Evolutionary conservation across 1,284 basidiomycete species (phyloP), one percentile per base, ranked within the genome.

Genomic region (Rhodotorula mucilaginosa): DNA sequence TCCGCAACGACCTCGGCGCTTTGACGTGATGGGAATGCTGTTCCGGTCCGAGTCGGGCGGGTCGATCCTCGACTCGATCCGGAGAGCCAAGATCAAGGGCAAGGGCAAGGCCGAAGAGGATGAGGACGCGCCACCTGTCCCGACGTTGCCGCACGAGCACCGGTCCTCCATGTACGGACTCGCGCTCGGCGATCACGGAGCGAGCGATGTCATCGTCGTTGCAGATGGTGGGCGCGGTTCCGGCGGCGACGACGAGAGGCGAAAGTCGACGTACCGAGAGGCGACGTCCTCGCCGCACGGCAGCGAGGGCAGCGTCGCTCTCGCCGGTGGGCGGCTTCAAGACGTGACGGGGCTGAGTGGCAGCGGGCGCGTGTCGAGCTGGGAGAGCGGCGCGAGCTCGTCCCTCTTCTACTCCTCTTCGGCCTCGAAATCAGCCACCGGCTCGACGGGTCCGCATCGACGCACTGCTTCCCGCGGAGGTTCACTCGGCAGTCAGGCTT

Each of bases 391-490:
- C 18, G 73, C 70, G n/a, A 72, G 69, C 29, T 76, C 74, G 21
- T 74, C 71, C 21, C 65, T 78, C 3, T 79, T 78, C 70, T 79
- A 79, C 70, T 75, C 76, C 26, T 62, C 69, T 5, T 71, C 72
- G 19, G 69, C 52, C 26, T 61, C 58, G 8, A 34, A 52, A 26
- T 58, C 51, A 15, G 63, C 46, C 47, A 49, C 46, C 10, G 62
- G 62, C 26, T 47, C 62, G 44, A 46, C 62, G n/a, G 52, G 62
- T 58, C 66, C 58, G 49, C 62, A 58, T 47, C 51, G 65, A 18
- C 48, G 66, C 57, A 62, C 67, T 2, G 66, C 54, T 44, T 64
- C 48, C 51, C 64, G 64, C 49, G 68, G 48, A 8, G 34, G 46
- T 15, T 49, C 48, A 21, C 48, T 61, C 31, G 34, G 61, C 31